Percentiles rank a stretch among this genome's conserved stretches.
These are phyloP conservation scores for Talaromyces piceae DNA, from an alignment of 2,329 filamentous ascomycete genomes.

Conservation along the genomic window DNA sequence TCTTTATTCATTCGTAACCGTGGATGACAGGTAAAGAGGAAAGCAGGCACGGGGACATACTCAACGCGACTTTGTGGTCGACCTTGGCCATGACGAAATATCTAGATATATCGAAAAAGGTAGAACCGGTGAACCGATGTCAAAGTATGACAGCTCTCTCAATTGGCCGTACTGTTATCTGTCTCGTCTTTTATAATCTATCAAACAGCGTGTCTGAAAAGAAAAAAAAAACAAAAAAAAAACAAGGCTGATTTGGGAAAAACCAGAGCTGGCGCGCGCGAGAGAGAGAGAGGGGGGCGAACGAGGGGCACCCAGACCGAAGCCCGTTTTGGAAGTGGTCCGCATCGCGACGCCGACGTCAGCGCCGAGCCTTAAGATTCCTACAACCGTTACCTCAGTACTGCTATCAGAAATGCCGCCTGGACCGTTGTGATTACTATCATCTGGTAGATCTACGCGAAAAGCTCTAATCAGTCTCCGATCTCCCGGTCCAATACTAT, in stretches of 20 bases:
- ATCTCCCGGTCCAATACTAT: no score
- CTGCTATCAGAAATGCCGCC: no score
- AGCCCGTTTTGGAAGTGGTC: conserved; percentile 24
- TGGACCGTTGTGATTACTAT: no score
- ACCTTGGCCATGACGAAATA: conserved; percentile 58
- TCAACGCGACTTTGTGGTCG: conserved; percentile 63
- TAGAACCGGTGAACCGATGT: no score
- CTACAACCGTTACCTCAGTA: background rate
- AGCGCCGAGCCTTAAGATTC: conserved; percentile 17
- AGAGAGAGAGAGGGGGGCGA: conserved; percentile 8
- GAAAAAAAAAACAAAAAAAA: conserved; percentile 2
- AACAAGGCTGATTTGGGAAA: background rate
- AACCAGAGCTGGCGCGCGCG: background rate
- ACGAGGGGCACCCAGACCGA: conserved; percentile 11
- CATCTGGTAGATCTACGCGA: no score
- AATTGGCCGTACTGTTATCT: background rate
- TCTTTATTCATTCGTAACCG: no score
- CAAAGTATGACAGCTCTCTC: background rate
- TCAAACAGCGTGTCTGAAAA: background rate
- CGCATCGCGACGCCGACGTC: conserved; percentile 26
- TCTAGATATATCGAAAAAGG: conserved; percentile 10
- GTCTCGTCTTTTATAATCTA: background rate
- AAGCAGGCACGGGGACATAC: conserved; percentile 37
- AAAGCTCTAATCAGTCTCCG: no score
- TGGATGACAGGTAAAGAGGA: no score